Percentiles rank a stretch among this genome's conserved stretches.
phyloP scores from a whole-genome alignment of 208 protist species.

The Acanthamoeba lenticulata region DNA sequence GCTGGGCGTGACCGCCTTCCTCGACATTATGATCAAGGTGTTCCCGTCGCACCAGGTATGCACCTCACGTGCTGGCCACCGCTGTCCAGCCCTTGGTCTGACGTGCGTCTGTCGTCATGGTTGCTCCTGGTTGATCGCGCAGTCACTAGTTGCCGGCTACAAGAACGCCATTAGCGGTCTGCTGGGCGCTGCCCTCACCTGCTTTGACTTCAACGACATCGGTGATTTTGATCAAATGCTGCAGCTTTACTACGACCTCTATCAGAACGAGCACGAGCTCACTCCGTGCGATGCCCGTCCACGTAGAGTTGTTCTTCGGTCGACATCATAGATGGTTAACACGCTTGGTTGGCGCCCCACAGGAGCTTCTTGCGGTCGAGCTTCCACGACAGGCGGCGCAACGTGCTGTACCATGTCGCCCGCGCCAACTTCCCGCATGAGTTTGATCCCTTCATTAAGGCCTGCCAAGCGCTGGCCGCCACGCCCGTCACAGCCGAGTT shows the following conservation, averaged over 20 bases:
- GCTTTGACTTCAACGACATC: not conserved
- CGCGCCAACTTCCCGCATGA: not conserved
- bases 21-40: not conserved
- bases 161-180: not conserved
- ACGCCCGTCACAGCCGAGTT: not conserved
- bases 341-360: no score
- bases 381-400: not conserved
- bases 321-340: no score
- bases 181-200: not conserved
- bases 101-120: no score
- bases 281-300: no score
- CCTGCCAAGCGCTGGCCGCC: not conserved
- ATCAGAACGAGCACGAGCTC: no score
- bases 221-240: not conserved
- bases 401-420: not conserved
- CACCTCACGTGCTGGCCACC: no score
- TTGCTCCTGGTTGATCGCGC: no score
- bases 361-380: not conserved
- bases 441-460: not conserved
- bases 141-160: conserved; percentile 22
- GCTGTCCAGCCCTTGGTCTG: no score
- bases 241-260: conserved; percentile 1
- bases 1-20: not conserved
- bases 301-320: no score
- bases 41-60: not conserved